Evolutionary conservation across 2,329 filamentous ascomycete species (phyloP), one percentile per base, ranked within the genome.

Genomic region (Fonsecaea nubica): DNA sequence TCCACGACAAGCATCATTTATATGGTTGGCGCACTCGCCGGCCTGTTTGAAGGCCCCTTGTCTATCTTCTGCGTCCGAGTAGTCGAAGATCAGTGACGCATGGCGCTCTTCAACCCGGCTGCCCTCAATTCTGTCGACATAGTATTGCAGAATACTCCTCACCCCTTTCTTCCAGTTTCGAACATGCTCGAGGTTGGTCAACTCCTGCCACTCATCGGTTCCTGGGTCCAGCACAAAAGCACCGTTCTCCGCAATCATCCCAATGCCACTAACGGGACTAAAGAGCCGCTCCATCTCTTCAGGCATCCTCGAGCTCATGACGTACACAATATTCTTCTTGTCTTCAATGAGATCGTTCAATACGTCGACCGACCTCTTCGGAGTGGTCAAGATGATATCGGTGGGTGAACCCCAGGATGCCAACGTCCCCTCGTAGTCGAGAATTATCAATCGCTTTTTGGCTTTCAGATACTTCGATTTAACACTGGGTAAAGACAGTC

Each of bases 381-480:
- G 93, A 71, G 91, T 96, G 58, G 92, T 90, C 18, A 95, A 85
- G 57, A 97, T 92, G 68, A 95, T 94, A 74, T 91, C 90, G 67
- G 88, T 91, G 63, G 92, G 90, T 0, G 92, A 91, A 3, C 92
- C 92, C 86, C 92, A 95, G 61, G 90, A 92, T 52, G 95, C 92
- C 7, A 98, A 82, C 0, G 94, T 98, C 53, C 93, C 94, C 77
- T 98, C 94, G 75, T 97, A 96, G 75, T 98, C 94, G 53, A 98
- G 84, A 70, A 98, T 89, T 78, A 98, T 95, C 2, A 98, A 83
- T 15, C 93, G 89, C 21, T 87, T 86, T 50, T 87, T 78, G 0
- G 91, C 86, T 8, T 81, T 77, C 66, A 85, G 82, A 77, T 97
- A 98, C 67, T 87, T 84, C 56, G 87, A 81, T 2, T 84, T 80